Evolutionary conservation across 2,329 filamentous ascomycete genomes (phyloP), one percentile per base, ranked within the genome.

Genomic region (Ophiognomonia clavigignenti-juglandacearum): DNA sequence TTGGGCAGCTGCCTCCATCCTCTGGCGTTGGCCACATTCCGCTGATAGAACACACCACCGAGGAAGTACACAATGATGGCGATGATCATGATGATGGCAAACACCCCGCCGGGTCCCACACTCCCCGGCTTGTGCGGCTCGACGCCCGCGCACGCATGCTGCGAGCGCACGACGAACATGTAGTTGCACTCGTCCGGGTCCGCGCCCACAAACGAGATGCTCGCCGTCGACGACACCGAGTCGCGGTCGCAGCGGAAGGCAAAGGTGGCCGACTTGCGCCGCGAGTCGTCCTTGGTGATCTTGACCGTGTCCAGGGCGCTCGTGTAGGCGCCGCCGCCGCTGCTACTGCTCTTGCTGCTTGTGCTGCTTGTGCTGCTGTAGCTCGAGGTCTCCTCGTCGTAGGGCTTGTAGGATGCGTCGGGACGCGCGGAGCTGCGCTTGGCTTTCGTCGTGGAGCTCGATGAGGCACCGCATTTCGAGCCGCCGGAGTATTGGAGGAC

Each of bases 1-100:
- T 98, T 97, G 44, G 93, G 93, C 57, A 96, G 72, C 66, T 98
- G 93, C 57, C 88, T 82, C 93, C 92, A 97, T 39, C 93, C 93
- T 53, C 93, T 79, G 58, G 95, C 90, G 64, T 98, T 88, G 68
- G 91, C 85, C 48, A 98, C 91, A 26, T 89, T 95, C 50, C 93
- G 82, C 67, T 96, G 92, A 72, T 97, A 98, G 53, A 96, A 90
- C 57, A 95, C 86, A 60, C 93, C 93, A 56, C 93, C 93, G 31
- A 95, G 78, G 46, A 96, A 73, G 67, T 98, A 98, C 19, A 93
- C 93, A 9, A 92, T 70, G 31, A 96, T 76, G 9, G 91, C 87
- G 50, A 82, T 77, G 50, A 75, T 72, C 55, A 81, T 78, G 63
- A 98, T 97, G 54, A 97, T 85, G 51, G 87, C 86, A 62, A 98